Percentiles rank a stretch among this genome's conserved stretches.
phyloP scores from a whole-genome alignment of 441 rosid species.

The Aleurites moluccanus region DNA sequence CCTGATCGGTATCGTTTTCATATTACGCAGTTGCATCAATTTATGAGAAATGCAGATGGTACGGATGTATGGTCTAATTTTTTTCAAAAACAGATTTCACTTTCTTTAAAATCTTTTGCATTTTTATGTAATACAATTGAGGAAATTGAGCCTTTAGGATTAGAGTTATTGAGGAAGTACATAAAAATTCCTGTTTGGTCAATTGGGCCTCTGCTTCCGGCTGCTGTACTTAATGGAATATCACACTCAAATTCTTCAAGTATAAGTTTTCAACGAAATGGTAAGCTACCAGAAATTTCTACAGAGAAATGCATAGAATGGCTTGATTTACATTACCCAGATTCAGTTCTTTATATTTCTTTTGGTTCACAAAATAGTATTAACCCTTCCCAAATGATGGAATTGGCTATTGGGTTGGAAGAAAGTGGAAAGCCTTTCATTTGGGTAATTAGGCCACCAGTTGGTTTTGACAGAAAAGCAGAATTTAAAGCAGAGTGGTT shows the following conservation, averaged over 20 bases:
- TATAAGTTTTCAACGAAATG: constrained; percentile 14
- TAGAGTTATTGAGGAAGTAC: constrained; percentile 34
- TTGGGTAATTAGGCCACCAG: constrained; percentile 48
- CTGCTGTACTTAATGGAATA: constrained; percentile 17
- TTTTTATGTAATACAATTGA: constrained; percentile 40
- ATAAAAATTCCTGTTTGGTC: constrained; percentile 40
- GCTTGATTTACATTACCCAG: constrained; percentile 30
- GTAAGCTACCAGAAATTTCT: constrained; percentile 37
- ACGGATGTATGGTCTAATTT: constrained; percentile 43
- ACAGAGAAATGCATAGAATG: constrained; percentile 38
- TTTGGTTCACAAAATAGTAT: constrained; percentile 54
- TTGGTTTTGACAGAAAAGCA: constrained; percentile 36
- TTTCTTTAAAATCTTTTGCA: constrained; percentile 33
- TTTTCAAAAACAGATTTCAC: constrained; percentile 34
- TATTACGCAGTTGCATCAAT: constrained; percentile 33
- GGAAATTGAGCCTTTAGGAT: constrained; percentile 39
- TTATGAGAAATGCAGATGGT: constrained; percentile 34
- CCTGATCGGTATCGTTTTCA: constrained; percentile 41
- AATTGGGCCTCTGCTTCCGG: constrained; percentile 46
- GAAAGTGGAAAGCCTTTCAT: constrained; percentile 37
- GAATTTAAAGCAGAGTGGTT: constrained; percentile 42
- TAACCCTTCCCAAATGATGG: constrained; percentile 40
- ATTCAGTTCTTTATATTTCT: constrained; percentile 43
- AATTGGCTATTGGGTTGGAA: constrained; percentile 43
- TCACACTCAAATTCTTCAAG: constrained; percentile 2